These are phyloP conservation scores for Eimeria maxima DNA, from an alignment of 169 alveolate species.

Conservation along the genomic window DNA sequence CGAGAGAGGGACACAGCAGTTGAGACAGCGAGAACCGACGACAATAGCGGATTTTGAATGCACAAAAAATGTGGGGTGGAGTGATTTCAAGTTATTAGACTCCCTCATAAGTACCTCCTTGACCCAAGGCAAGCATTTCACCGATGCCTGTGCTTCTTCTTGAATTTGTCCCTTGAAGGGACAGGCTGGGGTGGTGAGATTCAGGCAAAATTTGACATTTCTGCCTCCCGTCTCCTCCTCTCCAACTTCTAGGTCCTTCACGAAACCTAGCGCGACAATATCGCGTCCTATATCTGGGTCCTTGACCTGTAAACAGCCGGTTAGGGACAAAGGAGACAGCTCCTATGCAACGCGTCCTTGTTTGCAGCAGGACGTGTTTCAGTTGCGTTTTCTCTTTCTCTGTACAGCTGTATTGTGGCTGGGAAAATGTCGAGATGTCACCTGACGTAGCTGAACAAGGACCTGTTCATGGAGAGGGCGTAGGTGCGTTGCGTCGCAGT, in stretches of 20 bases:
- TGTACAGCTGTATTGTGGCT: neutral
- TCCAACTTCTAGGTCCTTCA: slow-evolving; percentile 85
- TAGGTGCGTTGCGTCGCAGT: neutral
- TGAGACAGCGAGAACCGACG: neutral
- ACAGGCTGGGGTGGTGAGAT: slow-evolving; percentile 92
- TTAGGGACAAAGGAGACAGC: neutral
- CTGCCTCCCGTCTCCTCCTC: slow-evolving; percentile 82
- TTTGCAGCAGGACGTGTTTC: neutral
- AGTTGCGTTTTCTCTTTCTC: neutral
- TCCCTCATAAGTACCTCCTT: slow-evolving; percentile 82
- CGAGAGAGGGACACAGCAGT: neutral
- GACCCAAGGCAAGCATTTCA: slow-evolving; percentile 86
- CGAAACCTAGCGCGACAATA: slow-evolving; percentile 89
- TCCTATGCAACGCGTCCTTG: neutral
- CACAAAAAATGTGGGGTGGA: neutral
- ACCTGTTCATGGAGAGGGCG: slow-evolving; percentile 62
- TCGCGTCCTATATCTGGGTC: slow-evolving; percentile 92
- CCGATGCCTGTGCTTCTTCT: slow-evolving; percentile 50
- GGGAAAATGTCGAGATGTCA: neutral
- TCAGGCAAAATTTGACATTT: slow-evolving; percentile 86
- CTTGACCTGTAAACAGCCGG: slow-evolving; percentile 80
- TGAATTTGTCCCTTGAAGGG: slow-evolving; percentile 89
- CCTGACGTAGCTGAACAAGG: slow-evolving; percentile 58
- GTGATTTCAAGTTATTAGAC: slow-evolving; percentile 66
- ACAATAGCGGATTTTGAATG: neutral